Evolutionary conservation across 179 eudicot species (phyloP).

Genomic region (Beta macrorhiza): DNA sequence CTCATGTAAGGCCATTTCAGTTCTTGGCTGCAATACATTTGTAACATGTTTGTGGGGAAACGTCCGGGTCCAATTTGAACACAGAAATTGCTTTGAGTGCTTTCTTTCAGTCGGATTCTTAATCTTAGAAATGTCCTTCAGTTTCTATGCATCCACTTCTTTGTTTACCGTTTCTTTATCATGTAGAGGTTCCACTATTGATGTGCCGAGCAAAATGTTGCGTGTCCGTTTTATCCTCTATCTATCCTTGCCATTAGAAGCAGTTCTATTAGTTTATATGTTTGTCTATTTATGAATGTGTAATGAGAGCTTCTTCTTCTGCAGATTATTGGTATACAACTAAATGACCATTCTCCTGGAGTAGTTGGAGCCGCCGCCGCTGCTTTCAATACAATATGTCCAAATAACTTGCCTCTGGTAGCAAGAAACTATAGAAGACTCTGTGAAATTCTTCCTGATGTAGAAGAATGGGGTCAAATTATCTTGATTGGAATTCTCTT

Average conservation of each 20-base stretch:
- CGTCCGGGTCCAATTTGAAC: not conserved
- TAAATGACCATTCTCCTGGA: slow-evolving; percentile 88
- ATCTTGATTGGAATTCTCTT: slow-evolving; percentile 74
- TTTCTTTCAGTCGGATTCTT: slow-evolving; percentile 1
- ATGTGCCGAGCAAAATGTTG: not conserved
- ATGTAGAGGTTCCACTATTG: not conserved
- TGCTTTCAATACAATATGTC: slow-evolving; percentile 89
- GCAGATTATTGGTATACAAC: slow-evolving; percentile 81
- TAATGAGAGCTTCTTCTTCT: slow-evolving; percentile 21
- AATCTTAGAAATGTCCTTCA: not conserved
- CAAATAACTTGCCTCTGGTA: slow-evolving; percentile 73
- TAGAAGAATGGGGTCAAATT: slow-evolving; percentile 99
- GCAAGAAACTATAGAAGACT: slow-evolving; percentile 66
- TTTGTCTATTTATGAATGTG: not conserved
- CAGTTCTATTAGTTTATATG: not conserved
- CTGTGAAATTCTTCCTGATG: slow-evolving; percentile 89
- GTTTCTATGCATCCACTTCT: not conserved
- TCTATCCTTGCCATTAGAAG: not conserved
- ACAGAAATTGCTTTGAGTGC: not conserved
- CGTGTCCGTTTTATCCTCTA: not conserved
- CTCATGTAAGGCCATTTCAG: slow-evolving; percentile 6
- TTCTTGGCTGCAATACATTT: not conserved
- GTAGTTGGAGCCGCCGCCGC: slow-evolving; percentile 98
- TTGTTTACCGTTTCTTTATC: not conserved
- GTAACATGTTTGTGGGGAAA: not conserved